Evolutionary conservation across 768 basidiomycete genomes (phyloP).

Genomic region (Hypholoma sublateritium): DNA sequence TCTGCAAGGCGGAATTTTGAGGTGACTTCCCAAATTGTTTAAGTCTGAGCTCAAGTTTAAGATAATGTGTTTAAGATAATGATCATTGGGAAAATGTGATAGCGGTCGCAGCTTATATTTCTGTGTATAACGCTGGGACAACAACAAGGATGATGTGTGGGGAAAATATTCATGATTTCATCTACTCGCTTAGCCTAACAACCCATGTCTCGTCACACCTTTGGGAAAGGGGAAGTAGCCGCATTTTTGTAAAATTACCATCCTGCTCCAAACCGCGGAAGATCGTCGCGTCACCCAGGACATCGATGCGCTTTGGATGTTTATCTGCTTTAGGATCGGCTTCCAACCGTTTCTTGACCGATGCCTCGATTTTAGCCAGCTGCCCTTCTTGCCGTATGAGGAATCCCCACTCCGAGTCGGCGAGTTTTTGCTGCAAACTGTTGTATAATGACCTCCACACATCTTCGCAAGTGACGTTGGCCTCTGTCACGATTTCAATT

Average conservation of each 20-base stretch:
- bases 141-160: too few species aligned
- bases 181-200: slow-evolving; percentile 32
- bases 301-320: slow-evolving; percentile 58
- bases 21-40: too few species aligned
- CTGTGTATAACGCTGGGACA: too few species aligned
- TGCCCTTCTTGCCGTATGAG: slow-evolving; percentile 42
- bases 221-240: slow-evolving; percentile 45
- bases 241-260: slow-evolving; percentile 51
- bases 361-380: slow-evolving; percentile 45
- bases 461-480: slow-evolving; percentile 46
- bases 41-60: too few species aligned
- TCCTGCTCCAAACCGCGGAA: slow-evolving; percentile 66
- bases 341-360: slow-evolving; percentile 49
- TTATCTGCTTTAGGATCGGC: slow-evolving; percentile 32
- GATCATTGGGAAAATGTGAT: too few species aligned
- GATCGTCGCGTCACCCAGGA: slow-evolving; percentile 54
- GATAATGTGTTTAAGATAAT: too few species aligned
- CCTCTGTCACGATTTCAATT: slow-evolving; percentile 48
- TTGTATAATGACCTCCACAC: slow-evolving; percentile 56
- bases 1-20: too few species aligned
- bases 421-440: slow-evolving; percentile 52
- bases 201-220: slow-evolving; percentile 57
- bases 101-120: too few species aligned
- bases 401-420: slow-evolving; percentile 70
- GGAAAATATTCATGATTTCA: too few species aligned